A percentile compares a stretch with the other conserved stretches of the same genome.
Conservation (phyloP, 495 filamentous ascomycete genomes). For the Apiosordaria backusii region DNA sequence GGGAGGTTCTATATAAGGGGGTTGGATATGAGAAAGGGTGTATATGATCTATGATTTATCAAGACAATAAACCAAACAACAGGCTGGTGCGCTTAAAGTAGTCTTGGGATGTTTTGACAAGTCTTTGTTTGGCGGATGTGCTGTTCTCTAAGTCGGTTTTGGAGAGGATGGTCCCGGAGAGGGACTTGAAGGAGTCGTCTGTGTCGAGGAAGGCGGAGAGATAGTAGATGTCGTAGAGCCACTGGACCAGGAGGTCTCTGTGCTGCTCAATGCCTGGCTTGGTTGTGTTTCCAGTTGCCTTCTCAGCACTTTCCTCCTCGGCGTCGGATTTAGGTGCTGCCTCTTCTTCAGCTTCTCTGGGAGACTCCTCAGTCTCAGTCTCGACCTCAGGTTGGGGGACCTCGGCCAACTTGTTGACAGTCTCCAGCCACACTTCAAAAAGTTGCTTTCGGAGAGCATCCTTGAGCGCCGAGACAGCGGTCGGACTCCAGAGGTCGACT, state of each 20-base stretch:
- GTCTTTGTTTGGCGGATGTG: slow-evolving; percentile 41
- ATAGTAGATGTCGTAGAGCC: slow-evolving; percentile 73
- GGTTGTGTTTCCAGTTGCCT: slow-evolving; percentile 12
- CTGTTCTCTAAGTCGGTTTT: slow-evolving; percentile 44
- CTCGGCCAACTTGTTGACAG: slow-evolving; percentile 24
- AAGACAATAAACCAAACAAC: slow-evolving; percentile 58
- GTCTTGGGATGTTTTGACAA: slow-evolving; percentile 58
- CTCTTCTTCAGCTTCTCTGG: slow-evolving; percentile 29
- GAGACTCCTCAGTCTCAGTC: slow-evolving; percentile 13
- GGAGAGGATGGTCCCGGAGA: slow-evolving; percentile 45
- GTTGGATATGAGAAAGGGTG: no score
- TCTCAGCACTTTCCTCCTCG: slow-evolving; percentile 4
- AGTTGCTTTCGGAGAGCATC: slow-evolving; percentile 45
- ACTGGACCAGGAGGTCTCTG: slow-evolving; percentile 62
- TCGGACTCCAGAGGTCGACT: slow-evolving; percentile 77
- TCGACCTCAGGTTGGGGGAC: slow-evolving; percentile 10
- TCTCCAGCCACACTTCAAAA: slow-evolving; percentile 38
- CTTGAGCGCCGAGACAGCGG: slow-evolving; percentile 64
- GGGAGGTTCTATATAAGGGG: no score
- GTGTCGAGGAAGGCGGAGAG: slow-evolving; percentile 47
- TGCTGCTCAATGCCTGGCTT: slow-evolving; percentile 25
- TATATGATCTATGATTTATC: no score
- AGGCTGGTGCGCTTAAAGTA: slow-evolving; percentile 79
- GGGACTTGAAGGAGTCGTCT: slow-evolving; percentile 41
- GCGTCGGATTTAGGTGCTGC: slow-evolving; percentile 11